Base-by-base conservation (phyloP, 2,329 filamentous ascomycete species). In the Alternaria angustiovoidea region DNA sequence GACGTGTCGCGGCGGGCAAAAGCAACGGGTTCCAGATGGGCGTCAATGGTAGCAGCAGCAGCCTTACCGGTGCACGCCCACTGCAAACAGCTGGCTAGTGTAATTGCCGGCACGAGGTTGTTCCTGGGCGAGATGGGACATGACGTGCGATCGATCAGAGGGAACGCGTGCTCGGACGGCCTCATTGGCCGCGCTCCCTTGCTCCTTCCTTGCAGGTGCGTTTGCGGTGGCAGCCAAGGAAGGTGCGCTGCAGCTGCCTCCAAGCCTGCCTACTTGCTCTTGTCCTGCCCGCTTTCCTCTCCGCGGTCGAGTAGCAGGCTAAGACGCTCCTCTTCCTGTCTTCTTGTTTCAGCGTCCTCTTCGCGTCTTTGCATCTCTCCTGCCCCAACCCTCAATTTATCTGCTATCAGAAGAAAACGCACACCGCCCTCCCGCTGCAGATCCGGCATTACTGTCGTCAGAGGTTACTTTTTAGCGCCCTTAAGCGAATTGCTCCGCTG, bases 401-500 rank as follows among this genome's bases (percentile, higher is more conserved):
- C 32, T 49, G 32, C 32, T n/a, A 36, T 49, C 46, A 49, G 46
- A 49, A 51, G 54, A 52, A 59, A 43, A 53, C 52, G 54, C 48
- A 54, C 43, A 34, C 46, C 47, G 43, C 43, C 60, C 62, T 61
- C 62, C 59, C 57, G 56, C 54, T 57, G 64, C 58, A 54, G 55
- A 59, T 58, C 58, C 36, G 61, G 60, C 57, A 54, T 55, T 56
- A 46, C 56, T 59, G 61, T 67, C 71, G 70, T 73, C 73, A 69
- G 69, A 58, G 61, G 64, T 67, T 68, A 64, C 63, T 57, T 65
- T 49, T 71, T 76, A 76, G 73, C 73, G 73, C 72, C 69, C 58
- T 63, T 63, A 73, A 70, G 70, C 70, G 68, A 75, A 62, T 61
- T 64, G 63, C 71, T 70, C 69, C 68, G 69, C 71, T 74, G 71